Evolutionary conservation across 2,329 filamentous ascomycete genomes (phyloP), one percentile per base, ranked within the genome.

Genomic region (Rhytidhysteron rufulum): DNA sequence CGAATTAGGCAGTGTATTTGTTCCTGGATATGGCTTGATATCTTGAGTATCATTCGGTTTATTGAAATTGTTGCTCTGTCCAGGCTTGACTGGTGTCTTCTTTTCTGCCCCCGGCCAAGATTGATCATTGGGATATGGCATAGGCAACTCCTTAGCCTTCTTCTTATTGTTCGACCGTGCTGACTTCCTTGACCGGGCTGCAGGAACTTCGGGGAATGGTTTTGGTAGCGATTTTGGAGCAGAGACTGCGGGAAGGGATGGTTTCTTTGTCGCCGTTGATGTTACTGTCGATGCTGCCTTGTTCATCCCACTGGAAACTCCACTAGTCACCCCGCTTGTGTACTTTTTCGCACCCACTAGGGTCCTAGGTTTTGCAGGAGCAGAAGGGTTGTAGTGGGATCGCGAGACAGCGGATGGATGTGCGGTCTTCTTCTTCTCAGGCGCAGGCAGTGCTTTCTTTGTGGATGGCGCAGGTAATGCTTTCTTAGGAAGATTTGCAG

Each of bases 1-100:
- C 34, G 55, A 53, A 1, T 59, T 57, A 1, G 57, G 55, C 34
- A 56, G 31, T 22, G 57, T 61, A 25, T 54, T 58, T 16, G 58
- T 61, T 1, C 57, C 61, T 0, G 60, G 56, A 42, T 63, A 62
- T 30, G 56, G 41, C 24, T 27, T 27, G 24, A 13, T 7, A 21
- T 45, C 44, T 31, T 47, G 42, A 4, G 31, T 38, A 4, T 44
- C 36, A 2, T 47, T 49, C 8, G 8, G 7, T 27, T 7, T 8
- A 27, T 27, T 27, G 8, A 32, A 2, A 3, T 27, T 9, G n/a
- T 39, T 39, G 21, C 32, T 16, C 4, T 49, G 43, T 2, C 54
- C 57, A 0, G 58, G 50, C 33, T 40, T 54, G 4, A 65, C 58
- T 2, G 55, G 41, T 0, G 55, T 47, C 40, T 58, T 62, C 40